Evolutionary conservation across 2,329 filamentous ascomycete genomes (phyloP), one percentile per base, ranked within the genome.

Genomic region (Coleophoma crateriformis): DNA sequence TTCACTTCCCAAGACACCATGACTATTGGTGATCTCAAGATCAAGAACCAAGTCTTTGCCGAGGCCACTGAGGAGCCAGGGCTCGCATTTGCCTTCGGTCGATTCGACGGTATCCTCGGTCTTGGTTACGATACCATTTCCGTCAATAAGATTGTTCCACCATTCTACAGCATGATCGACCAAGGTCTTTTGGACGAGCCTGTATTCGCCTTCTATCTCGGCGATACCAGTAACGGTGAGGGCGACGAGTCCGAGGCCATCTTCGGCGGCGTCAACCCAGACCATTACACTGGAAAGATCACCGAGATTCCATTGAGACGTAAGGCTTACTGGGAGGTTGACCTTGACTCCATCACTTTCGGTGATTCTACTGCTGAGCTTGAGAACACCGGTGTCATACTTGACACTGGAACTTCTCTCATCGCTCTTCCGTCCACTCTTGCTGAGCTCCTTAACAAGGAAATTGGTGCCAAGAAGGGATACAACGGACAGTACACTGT

Each of bases 311-410:
- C 94, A 49, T 82, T 99, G 61, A 89, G 94, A 71, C 89, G 94
- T 69, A 97, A 97, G 86, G 94, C 94, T 45, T 99, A 99, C 82
- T 99, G 94, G 94, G 94, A 99, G 80, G 92, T 99, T 49, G 91
- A 97, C 64, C 84, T 99, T 54, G 86, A 97, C 64, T 79, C 90
- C 57, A 94, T 99, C 73, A 84, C 87, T 49, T 90, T 96, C 57
- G 95, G 94, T 62, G 80, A 91, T 47, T 82, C 88, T 66, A 85
- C 82, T 58, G 91, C 91, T 54, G 87, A 96, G 70, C 84, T 97
- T 57, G 92, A 97, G 58, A 83, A 89, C 78, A 96, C 90, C 51
- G 95, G 94, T 74, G 89, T 90, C 63, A 96, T 99, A 58, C 88
- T 99, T 54, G 94, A 99, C 79, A 99, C 94, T 49, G 94, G 94